phyloP scores from a whole-genome alignment of 768 basidiomycete genomes.

The Multifurca ochricompacta region DNA sequence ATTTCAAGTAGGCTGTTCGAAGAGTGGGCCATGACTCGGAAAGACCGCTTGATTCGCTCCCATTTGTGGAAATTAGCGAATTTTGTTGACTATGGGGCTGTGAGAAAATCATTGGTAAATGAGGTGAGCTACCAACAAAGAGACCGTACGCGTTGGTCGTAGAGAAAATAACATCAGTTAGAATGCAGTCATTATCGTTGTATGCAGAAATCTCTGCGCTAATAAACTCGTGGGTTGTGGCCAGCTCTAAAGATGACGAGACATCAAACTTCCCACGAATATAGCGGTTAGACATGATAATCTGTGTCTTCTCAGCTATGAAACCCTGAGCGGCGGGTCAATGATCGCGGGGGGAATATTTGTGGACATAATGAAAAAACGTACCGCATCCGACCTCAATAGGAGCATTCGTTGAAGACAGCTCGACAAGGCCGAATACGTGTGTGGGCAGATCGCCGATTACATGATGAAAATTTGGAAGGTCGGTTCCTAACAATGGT shows the following conservation, averaged over 20 bases:
- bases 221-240: not conserved
- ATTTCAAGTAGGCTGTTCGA: not conserved
- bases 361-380: not conserved
- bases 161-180: not conserved
- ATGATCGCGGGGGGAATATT: not conserved
- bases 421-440: not conserved
- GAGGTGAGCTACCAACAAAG: too few species aligned
- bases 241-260: not conserved
- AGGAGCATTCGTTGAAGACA: not conserved
- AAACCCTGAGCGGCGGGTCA: not conserved
- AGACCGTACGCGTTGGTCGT: too few species aligned
- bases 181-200: not conserved
- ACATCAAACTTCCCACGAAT: slow-evolving; percentile 2
- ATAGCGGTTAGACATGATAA: not conserved
- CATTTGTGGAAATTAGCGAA: not conserved
- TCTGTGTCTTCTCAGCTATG: not conserved
- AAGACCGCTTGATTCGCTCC: not conserved
- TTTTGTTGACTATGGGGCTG: not conserved
- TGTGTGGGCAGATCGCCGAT: not conserved
- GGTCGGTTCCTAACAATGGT: not conserved
- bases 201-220: not conserved
- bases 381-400: not conserved
- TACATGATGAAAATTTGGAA: not conserved
- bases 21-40: not conserved
- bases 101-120: not conserved